Evolutionary conservation across 768 basidiomycete species (phyloP), one percentile per base, ranked within the genome.

Genomic region (Crepidotus variabilis): DNA sequence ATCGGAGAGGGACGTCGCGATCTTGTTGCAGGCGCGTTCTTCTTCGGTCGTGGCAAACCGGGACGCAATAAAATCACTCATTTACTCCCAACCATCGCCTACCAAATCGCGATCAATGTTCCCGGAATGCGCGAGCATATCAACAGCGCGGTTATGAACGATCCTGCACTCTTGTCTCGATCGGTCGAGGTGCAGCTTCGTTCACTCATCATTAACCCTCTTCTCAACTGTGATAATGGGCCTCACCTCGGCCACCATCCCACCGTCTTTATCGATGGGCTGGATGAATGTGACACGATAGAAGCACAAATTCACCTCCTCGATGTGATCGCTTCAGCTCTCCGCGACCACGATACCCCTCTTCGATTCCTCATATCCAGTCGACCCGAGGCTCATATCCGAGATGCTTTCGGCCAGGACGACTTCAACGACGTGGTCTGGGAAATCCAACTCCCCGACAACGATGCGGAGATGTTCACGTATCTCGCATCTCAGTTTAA

Each of bases 41-140:
- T 62, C 54, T 62, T 62, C 39, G 61, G 28, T 28, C 60, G 10
- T 32, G 61, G 6, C 39, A 43, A 16, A 4, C 13, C 39, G 11
- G 18, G 39, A 43, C 57, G 58, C 6, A 54, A 56, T 18, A 47
- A 58, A 49, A 4, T 28, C 20, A 14, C 4, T 5, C 20, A n/a
- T 18, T 45, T 66, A 6, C 47, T 66, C 5, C 47, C 56, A 3
- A 65, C 65, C 8, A 39, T 65, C 6, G 60, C 57, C 6, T 61
- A 57, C 52, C 63, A 62, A 21, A 36, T 65, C 35, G 47, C 54
- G 3, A 16, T 56, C 9, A 48, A 55, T 2, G 54, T 65, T 13
- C 63, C 63, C 2, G 60, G 51, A 18, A 56, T 58, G 2, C 39
- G 51, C 0, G 28, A n/a, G 6, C 46, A 32, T 23, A 39, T 65